Evolutionary conservation across 2,329 filamentous ascomycete species (phyloP), one percentile per base, ranked within the genome.

Genomic region (Fusarium sp.): DNA sequence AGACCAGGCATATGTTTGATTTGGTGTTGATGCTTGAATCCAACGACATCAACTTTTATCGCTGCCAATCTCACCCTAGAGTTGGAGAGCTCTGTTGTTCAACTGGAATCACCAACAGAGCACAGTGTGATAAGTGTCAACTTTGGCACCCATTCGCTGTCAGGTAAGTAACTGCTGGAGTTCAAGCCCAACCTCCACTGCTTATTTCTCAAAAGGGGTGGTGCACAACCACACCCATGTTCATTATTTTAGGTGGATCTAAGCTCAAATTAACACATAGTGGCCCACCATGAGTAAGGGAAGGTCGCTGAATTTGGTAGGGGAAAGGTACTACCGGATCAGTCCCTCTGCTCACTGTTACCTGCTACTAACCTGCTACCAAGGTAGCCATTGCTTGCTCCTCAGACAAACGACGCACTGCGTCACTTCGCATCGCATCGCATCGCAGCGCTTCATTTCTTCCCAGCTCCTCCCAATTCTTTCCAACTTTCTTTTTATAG

Each of bases 321-420:
- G 65, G 67, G 56, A 68, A 55, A 62, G 51, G 53, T 47, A 47
- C 30, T 30, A 39, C 53, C 35, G 60, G 62, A 56, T 61, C 56
- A 54, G 62, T 61, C 52, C 68, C 62, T 72, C 27, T 30, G 10
- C 10, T 30, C 27, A 30, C 27, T 72, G 10, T 10, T 30, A 10
- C 27, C 10, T 10, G 13, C 27, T 30, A 13, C 27, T 30, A 30
- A 30, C 64, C 56, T 61, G 30, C 30, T 33, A 35, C 56, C 65
- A 55, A 55, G 41, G 60, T 63, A 66, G 59, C 48, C 56, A 44
- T 57, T 53, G 61, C 59, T 68, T 67, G 63, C 64, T 71, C 72
- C 70, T 73, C 62, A 69, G 72, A 73, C 68, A 74, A 71, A 74
- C 72, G 72, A 72, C 68, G 71, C 67, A 73, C 72, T 73, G 72